Evolutionary conservation across 192 early-diverging fungal genomes (phyloP), one percentile per base, ranked within the genome.

Genomic region (Mortierella claussenii): DNA sequence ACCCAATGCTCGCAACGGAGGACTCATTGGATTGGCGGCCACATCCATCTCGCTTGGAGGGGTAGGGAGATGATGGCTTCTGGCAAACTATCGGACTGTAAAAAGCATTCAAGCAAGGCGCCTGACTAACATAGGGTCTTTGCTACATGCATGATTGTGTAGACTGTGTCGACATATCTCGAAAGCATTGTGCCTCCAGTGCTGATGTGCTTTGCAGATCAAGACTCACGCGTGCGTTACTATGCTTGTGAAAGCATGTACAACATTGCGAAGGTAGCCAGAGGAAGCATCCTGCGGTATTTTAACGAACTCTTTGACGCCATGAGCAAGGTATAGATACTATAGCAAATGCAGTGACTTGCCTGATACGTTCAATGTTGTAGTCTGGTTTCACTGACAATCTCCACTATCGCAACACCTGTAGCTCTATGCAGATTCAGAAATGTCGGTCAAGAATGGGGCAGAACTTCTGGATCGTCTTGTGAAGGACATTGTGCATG

Each of bases 161-260:
- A 87, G 76, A 80, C 82, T 20, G 88, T 93, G 24, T 73, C 86
- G 7, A 70, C 73, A 18, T 90, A 92, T 52, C 73, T 97, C 12
- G 86, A 88, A 36, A 85, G 83, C 17, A 95, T 99, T 60, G 89
- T 98, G 3, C 95, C 95, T 18, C 98, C 98, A 2, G 95, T 98
- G 20, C 88, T 99, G 3, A 86, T 95, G 28, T 98, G 96, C 60
- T 92, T 98, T 59, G 79, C 84, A 5, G 96, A 99, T 73, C 94
- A 90, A 55, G 98, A 99, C 75, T 89, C 89, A 28, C 85, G 93
- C 15, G 96, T 98, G 44, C 87, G 97, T 30, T 99, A 98, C 85
- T 99, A 97, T 89, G 97, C 98, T 2, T 98, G 96, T 65, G 98
- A 99, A 80, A 90, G 89, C 57, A 92, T 98, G 88, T 99, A 99